phyloP scores from a whole-genome alignment of 345 rosid genomes.

The Linum usitatissimum region DNA sequence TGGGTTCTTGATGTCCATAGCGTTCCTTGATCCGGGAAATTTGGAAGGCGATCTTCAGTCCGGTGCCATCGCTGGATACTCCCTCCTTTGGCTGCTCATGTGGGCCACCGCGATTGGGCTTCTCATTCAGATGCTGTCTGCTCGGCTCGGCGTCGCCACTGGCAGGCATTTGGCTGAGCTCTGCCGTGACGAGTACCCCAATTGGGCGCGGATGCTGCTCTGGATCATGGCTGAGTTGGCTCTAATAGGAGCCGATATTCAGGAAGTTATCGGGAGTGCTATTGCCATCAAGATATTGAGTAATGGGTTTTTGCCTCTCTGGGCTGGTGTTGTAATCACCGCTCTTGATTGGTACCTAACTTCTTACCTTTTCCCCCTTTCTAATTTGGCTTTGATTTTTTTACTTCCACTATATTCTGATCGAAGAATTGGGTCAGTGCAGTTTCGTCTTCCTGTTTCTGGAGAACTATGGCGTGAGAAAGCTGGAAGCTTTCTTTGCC shows the following conservation, averaged over 20 bases:
- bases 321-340: constrained; percentile 87
- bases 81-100: too few relatives aligned
- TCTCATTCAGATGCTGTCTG: too few relatives aligned
- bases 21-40: too few relatives aligned
- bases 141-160: constrained; percentile 31
- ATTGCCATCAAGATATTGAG: constrained; percentile 90
- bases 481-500: constrained; percentile 75
- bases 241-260: constrained; percentile 86
- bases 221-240: constrained; percentile 97
- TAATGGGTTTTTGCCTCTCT: constrained; percentile 64
- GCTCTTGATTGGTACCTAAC: constrained; percentile 61
- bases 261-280: constrained; percentile 88
- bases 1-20: too few relatives aligned
- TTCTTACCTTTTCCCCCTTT: too few relatives aligned
- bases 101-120: too few relatives aligned
- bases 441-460: constrained; percentile 71
- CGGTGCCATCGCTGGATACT: too few relatives aligned
- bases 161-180: constrained; percentile 89
- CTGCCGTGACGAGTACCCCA: constrained; percentile 76
- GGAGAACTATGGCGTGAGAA: constrained; percentile 79
- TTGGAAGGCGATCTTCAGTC: too few relatives aligned
- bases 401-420: neutral
- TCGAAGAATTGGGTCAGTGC: constrained; percentile 2
- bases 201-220: constrained; percentile 64
- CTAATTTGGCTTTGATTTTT: too few relatives aligned